phyloP scores from a whole-genome alignment of 352 stramenopile genomes.

The Globisporangium apiculatum region DNA sequence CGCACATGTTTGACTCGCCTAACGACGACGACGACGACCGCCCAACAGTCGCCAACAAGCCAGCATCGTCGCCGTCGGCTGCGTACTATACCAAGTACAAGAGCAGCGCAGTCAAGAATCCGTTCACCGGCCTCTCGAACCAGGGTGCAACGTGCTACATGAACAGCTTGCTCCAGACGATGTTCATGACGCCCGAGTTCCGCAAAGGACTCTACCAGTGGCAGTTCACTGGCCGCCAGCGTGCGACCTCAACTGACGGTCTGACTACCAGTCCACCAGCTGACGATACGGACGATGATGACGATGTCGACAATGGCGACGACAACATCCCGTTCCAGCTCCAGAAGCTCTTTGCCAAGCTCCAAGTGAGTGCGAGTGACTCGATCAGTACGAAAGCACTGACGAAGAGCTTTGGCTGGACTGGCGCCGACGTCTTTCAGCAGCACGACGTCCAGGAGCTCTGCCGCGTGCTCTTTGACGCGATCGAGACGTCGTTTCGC shows the following conservation, averaged over 20 bases:
- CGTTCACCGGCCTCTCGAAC: conserved; percentile 81
- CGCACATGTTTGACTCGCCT: conserved; percentile 52
- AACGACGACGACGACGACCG: conserved; percentile 7
- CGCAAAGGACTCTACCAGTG: conserved; percentile 77
- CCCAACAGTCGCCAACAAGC: conserved; percentile 1
- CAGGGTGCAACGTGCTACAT: conserved; percentile 93
- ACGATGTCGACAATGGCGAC: conserved; percentile 51
- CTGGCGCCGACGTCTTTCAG: conserved; percentile 81
- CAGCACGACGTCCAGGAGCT: conserved; percentile 92
- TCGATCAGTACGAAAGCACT: conserved; percentile 78
- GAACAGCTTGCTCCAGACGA: conserved; percentile 90
- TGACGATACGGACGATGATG: conserved; percentile 19
- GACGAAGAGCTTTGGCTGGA: conserved; percentile 91
- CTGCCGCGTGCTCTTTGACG: conserved; percentile 87
- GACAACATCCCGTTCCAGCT: conserved; percentile 86
- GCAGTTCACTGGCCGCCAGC: conserved; percentile 18
- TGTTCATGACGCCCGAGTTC: conserved; percentile 89
- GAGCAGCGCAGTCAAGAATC: conserved; percentile 16
- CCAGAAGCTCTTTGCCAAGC: conserved; percentile 89
- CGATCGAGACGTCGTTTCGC: conserved; percentile 85
- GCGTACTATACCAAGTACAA: conserved; percentile 6
- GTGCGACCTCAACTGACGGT: conserved; percentile 3
- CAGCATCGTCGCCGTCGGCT: conserved; percentile 14
- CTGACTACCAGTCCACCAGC: background rate
- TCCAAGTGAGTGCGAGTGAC: conserved; percentile 73